These are phyloP conservation scores for Talaromyces sp. DNA, from an alignment of 2,329 filamentous ascomycete species.

Conservation along the genomic window DNA sequence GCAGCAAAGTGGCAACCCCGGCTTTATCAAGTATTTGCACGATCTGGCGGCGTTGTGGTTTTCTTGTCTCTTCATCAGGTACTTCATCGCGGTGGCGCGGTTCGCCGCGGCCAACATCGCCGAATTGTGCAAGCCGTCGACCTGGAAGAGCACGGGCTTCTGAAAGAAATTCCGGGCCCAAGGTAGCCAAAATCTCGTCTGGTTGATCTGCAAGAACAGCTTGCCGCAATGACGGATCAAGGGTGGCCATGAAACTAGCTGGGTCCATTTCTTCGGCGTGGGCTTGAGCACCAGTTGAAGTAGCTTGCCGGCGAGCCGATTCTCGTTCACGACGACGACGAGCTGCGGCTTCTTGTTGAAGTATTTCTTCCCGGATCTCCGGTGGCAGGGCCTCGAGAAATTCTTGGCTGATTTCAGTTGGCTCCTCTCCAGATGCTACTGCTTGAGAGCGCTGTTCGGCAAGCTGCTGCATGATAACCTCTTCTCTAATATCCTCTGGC, in stretches of 20 bases:
- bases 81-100: conserved; percentile 29
- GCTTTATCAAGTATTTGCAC: conserved; percentile 97
- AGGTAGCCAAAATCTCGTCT: conserved; percentile 73
- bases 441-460: conserved; percentile 77
- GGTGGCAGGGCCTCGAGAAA: conserved; percentile 89
- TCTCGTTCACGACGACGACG: conserved; percentile 83
- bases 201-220: conserved; percentile 89
- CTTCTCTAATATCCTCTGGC: conserved; percentile 93
- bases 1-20: conserved; percentile 88
- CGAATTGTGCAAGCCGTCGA: conserved; percentile 50
- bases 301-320: conserved; percentile 64
- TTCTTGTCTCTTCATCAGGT: conserved; percentile 49
- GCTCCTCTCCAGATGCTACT: conserved; percentile 61
- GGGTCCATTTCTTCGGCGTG: conserved; percentile 81
- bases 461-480: conserved; percentile 88
- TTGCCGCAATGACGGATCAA: conserved; percentile 77
- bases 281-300: conserved; percentile 41
- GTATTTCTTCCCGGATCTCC: conserved; percentile 82
- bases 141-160: conserved; percentile 71
- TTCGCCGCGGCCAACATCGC: conserved; percentile 35
- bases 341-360: conserved; percentile 84
- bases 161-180: conserved; percentile 79
- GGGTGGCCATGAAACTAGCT: conserved; percentile 83
- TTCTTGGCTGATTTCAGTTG: conserved; percentile 68
- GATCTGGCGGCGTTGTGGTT: conserved; percentile 69